phyloP scores from a whole-genome alignment of 2,329 filamentous ascomycete species.

The Pseudocercospora crystallina region DNA sequence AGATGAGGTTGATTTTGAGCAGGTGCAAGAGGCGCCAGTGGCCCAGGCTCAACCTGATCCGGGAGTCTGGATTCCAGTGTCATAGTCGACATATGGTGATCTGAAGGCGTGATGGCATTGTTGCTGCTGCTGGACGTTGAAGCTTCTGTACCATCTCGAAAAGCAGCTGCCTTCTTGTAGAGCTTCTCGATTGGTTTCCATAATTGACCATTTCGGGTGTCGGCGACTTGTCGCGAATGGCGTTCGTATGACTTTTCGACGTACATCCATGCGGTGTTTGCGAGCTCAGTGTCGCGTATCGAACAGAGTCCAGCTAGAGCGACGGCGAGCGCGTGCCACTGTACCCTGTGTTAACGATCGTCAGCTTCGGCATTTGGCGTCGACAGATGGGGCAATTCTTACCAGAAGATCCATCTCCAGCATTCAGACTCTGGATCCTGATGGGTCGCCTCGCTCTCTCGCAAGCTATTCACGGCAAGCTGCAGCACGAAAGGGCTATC shows the following conservation, averaged over 20 bases:
- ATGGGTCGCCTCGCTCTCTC: conserved; percentile 38
- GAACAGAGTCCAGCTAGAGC: conserved; percentile 53
- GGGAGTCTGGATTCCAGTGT: not conserved
- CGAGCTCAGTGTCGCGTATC: conserved; percentile 47
- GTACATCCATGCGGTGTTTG: conserved; percentile 51
- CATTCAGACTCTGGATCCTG: conserved; percentile 40
- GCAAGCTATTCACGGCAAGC: conserved; percentile 47
- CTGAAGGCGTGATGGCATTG: too few species aligned
- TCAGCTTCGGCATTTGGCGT: too few species aligned
- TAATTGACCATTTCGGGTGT: conserved; percentile 50
- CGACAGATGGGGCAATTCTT: too few species aligned
- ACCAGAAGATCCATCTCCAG: conserved; percentile 53
- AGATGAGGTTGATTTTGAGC: too few species aligned
- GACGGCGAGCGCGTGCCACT: conserved; percentile 57
- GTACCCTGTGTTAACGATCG: conserved; percentile 33
- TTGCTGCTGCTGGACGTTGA: not conserved
- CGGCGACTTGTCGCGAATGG: conserved; percentile 50
- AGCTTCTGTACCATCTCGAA: conserved; percentile 20
- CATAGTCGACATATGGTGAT: too few species aligned
- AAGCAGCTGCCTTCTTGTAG: conserved; percentile 46
- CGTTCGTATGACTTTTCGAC: conserved; percentile 48
- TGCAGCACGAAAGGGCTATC: conserved; percentile 30
- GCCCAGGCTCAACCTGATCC: not conserved
- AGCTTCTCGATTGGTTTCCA: conserved; percentile 57
- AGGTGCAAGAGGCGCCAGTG: too few species aligned